Percentiles rank a stretch among this genome's conserved stretches.
Conservation (phyloP, 1,284 basidiomycete genomes). For the Omphalotus olearius region DNA sequence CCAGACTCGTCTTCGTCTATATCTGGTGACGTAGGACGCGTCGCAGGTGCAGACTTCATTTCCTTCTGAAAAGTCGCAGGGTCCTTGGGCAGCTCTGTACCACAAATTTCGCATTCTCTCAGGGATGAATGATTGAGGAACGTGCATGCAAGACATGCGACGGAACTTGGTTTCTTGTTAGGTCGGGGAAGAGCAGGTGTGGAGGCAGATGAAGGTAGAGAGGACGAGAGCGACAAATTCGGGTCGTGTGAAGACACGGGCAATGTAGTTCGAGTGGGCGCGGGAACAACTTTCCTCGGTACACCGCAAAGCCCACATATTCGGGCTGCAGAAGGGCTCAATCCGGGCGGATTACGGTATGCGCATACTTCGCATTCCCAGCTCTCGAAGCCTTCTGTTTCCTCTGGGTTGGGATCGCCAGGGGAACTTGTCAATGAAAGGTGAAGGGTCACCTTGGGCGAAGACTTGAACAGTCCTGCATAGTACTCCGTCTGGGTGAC, state of each 20-base stretch:
- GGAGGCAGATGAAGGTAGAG: slow-evolving; percentile 31
- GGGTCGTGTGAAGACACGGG: slow-evolving; percentile 15
- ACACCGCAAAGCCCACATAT: slow-evolving; percentile 77
- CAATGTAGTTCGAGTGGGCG: slow-evolving; percentile 19
- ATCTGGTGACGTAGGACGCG: slow-evolving; percentile 51
- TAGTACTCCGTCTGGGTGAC: slow-evolving; percentile 87
- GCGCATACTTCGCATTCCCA: slow-evolving; percentile 90
- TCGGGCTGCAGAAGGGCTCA: slow-evolving; percentile 53
- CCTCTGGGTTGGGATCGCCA: slow-evolving; percentile 14
- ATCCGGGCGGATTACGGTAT: slow-evolving; percentile 71
- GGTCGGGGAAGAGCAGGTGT: slow-evolving; percentile 15
- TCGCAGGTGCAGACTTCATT: slow-evolving; percentile 58
- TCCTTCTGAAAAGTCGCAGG: slow-evolving; percentile 17
- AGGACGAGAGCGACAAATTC: slow-evolving; percentile 24
- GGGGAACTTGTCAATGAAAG: slow-evolving; percentile 34
- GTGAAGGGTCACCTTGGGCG: slow-evolving; percentile 83
- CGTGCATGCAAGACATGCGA: slow-evolving; percentile 85
- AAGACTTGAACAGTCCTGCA: slow-evolving; percentile 88
- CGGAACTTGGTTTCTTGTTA: slow-evolving; percentile 21
- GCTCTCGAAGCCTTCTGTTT: slow-evolving; percentile 34
- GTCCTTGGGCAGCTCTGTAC: slow-evolving; percentile 39
- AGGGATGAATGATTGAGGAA: slow-evolving; percentile 87
- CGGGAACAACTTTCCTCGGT: slow-evolving; percentile 43
- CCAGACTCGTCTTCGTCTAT: slow-evolving; percentile 27
- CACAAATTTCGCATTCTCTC: slow-evolving; percentile 84